phyloP scores from a whole-genome alignment of 2,329 filamentous ascomycete genomes.

The Bertia moriformis region DNA sequence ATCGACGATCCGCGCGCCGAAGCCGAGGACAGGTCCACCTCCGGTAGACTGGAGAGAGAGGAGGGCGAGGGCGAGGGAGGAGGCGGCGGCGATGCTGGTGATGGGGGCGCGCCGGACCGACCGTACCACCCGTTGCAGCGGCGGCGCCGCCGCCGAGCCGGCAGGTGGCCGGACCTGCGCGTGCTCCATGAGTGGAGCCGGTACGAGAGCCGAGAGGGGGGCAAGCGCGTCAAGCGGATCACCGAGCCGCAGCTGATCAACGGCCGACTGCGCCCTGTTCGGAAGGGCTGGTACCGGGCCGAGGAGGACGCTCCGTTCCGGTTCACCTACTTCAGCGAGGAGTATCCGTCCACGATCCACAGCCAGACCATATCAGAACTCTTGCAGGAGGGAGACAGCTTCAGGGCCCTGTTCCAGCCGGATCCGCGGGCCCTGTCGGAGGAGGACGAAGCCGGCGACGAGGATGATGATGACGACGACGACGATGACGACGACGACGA shows the following conservation, averaged over 20 bases:
- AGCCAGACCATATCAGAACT: constrained; percentile 90
- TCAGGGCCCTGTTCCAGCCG: constrained; percentile 78
- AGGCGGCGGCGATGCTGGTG: constrained; percentile 14
- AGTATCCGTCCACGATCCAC: constrained; percentile 89
- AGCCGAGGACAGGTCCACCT: constrained; percentile 17
- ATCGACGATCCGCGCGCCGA: too few species aligned
- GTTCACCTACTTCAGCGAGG: constrained; percentile 98
- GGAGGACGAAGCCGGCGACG: constrained; percentile 51
- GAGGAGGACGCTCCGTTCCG: constrained; percentile 84
- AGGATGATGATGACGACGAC: constrained; percentile 39
- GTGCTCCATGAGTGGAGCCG: constrained; percentile 79
- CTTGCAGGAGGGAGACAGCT: constrained; percentile 69
- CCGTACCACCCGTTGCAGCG: constrained; percentile 25
- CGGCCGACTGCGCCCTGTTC: constrained; percentile 69
- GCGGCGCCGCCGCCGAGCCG: constrained; percentile 49
- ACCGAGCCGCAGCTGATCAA: constrained; percentile 87
- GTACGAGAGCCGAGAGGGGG: constrained; percentile 73
- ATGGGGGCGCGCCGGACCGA: constrained; percentile 13
- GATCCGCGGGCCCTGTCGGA: constrained; percentile 66
- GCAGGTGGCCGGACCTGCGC: constrained; percentile 81
- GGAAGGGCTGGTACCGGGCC: constrained; percentile 68
- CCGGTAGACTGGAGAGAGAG: too few species aligned
- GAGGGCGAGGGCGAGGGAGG: too few species aligned
- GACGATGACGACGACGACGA: too few species aligned
- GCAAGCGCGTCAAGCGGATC: constrained; percentile 75